A percentile compares a stretch with the other conserved stretches of the same genome.
Conservation (phyloP, 352 stramenopile genomes). For the Elongisporangium prolatum region DNA sequence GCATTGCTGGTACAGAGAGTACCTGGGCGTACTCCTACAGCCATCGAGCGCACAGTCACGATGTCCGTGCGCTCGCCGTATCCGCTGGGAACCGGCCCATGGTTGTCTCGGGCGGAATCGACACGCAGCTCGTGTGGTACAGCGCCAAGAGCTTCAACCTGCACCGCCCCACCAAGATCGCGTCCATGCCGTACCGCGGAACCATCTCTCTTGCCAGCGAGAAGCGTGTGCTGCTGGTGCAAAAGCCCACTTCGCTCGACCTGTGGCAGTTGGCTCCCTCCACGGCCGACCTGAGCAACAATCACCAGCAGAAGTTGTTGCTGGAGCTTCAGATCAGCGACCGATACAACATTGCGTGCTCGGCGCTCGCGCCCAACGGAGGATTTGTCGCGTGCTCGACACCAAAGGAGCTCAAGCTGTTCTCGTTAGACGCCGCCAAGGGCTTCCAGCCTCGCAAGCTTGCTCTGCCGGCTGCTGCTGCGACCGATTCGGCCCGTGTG, state of each 20-base stretch:
- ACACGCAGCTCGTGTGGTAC: constrained; percentile 94
- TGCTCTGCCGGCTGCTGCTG: constrained; percentile 21
- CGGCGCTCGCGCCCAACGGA: constrained; percentile 76
- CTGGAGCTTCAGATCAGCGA: constrained; percentile 79
- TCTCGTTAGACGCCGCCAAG: constrained; percentile 50
- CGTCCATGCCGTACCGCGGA: constrained; percentile 82
- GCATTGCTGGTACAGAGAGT: constrained; percentile 27
- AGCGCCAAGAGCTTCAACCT: constrained; percentile 78
- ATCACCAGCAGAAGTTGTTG: constrained; percentile 64
- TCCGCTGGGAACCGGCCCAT: constrained; percentile 45
- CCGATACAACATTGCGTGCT: constrained; percentile 79
- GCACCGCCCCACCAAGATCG: constrained; percentile 82
- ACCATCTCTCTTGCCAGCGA: constrained; percentile 61
- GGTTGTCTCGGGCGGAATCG: constrained; percentile 89
- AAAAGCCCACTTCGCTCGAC: constrained; percentile 67
- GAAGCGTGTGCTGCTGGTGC: constrained; percentile 68
- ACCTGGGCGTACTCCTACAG: constrained; percentile 84
- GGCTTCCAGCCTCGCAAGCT: constrained; percentile 62
- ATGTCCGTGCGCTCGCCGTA: constrained; percentile 85
- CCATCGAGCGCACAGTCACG: constrained; percentile 88
- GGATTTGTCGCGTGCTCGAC: constrained; percentile 86
- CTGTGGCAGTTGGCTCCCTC: constrained; percentile 53
- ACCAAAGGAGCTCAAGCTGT: constrained; percentile 84
- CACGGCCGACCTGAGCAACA: constrained; percentile 13
- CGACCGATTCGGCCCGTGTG: constrained; percentile 48